Base-by-base conservation (phyloP, 2,329 filamentous ascomycete genomes). In the Alternaria hordeiaustralica region DNA sequence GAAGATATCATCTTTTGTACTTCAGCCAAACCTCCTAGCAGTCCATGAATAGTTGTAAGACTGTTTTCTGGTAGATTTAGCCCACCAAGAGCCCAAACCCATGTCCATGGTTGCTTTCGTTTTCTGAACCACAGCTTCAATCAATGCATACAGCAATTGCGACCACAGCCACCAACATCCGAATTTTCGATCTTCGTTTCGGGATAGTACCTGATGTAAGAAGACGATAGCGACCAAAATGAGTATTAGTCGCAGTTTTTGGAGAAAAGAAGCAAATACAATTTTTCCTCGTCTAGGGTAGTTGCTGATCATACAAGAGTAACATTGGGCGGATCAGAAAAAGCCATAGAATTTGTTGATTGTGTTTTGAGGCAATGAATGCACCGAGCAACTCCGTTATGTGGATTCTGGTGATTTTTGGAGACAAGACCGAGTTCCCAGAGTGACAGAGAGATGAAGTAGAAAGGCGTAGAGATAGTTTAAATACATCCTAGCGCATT, bases 321-420 rank as follows among this genome's bases (percentile, higher is more conserved):
- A 41, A 41, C 36, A 18, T 41, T 41, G 9, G n/a, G n/a, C 2
- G 1, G 8, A 41, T 18, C 36, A 41, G 33, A 3, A 1, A 41
- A 41, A 41, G 2, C 2, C 33, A 41, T 41, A 1, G 15, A 2
- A 3, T 36, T 3, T 2, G 1, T n/a, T 3, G 33, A 0, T 36
- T 1, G 33, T 2, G 33, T 36, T 36, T 41, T 41, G 36, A 41
- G n/a, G n/a, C 8, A 41, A 41, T 6, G 36, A 18, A 18, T 1
- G 2, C 36, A 41, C 8, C 3, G 36, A 3, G 36, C 18, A 45
- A 45, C 18, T 10, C 43, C 41, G 11, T 44, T 9, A 4, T 10
- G 41, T 8, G 15, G 15, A 10, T 43, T 18, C 4, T 43, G n/a
- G n/a, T 43, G 30, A 33, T 36, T 36, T 36, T 41, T 41, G 36